These are phyloP conservation scores for Solanum sitiens DNA, from an alignment of 257 asterid species.

Conservation along the genomic window DNA sequence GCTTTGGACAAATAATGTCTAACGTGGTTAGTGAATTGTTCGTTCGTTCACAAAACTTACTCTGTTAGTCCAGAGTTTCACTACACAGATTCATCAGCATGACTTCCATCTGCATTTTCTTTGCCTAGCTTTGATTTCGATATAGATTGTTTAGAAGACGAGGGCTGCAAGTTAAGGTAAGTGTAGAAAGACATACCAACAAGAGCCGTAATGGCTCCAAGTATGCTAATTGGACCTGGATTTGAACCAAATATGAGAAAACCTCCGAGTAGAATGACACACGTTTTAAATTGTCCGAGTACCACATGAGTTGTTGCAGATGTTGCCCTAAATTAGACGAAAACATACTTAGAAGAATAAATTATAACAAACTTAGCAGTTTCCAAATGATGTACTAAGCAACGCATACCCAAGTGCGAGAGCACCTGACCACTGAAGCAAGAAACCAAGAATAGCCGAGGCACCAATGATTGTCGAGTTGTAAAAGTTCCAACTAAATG, in stretches of 20 bases:
- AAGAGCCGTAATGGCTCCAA: slow-evolving; percentile 78
- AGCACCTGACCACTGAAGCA: slow-evolving; percentile 99
- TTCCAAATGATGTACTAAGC: neutral
- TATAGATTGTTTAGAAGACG: slow-evolving; percentile 41
- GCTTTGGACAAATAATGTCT: neutral
- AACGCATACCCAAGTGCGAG: slow-evolving; percentile 82
- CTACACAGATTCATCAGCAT: slow-evolving; percentile 50
- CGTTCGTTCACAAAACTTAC: neutral
- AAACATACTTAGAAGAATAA: neutral
- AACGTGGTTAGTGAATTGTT: neutral
- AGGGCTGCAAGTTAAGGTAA: slow-evolving; percentile 71
- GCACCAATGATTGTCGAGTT: slow-evolving; percentile 54
- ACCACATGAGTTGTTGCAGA: slow-evolving; percentile 97
- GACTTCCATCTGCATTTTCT: slow-evolving; percentile 51
- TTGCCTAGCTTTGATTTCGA: slow-evolving; percentile 71
- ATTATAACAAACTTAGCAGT: neutral
- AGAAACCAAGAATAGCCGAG: slow-evolving; percentile 88
- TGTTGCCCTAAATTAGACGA: slow-evolving; percentile 48
- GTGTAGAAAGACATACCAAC: slow-evolving; percentile 82
- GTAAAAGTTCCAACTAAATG: slow-evolving; percentile 56
- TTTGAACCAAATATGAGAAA: slow-evolving; percentile 76
- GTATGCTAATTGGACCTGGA: slow-evolving; percentile 73
- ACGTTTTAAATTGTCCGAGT: slow-evolving; percentile 95
- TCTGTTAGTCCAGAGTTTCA: neutral
- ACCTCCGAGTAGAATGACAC: slow-evolving; percentile 90